Conservation (phyloP, 257 asterid species). For the Knoxia roxburghii region DNA sequence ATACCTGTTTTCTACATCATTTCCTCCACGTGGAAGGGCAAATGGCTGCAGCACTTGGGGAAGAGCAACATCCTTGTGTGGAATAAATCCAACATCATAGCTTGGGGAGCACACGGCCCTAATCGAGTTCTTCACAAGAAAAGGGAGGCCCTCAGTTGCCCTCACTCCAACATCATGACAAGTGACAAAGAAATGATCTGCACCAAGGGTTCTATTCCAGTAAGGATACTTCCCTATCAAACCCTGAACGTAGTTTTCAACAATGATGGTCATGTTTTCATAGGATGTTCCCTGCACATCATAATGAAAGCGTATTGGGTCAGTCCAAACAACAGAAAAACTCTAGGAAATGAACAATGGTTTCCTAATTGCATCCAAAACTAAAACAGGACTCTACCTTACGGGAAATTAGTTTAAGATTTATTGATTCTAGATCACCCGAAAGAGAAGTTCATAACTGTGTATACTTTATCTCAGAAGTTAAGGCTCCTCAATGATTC, state of each 20-base stretch:
- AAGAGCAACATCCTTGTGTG: conserved; percentile 96
- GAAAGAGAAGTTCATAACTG: too few species aligned
- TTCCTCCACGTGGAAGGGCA: conserved; percentile 98
- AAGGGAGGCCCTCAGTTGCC: conserved; percentile 95
- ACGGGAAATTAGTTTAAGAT: not conserved
- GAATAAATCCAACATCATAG: conserved; percentile 96
- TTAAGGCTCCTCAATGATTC: too few species aligned
- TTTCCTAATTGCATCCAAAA: not conserved
- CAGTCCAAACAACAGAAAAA: not conserved
- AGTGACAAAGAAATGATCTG: conserved; percentile 95
- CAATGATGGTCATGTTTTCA: conserved; percentile 90
- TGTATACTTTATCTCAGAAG: too few species aligned
- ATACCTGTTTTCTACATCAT: conserved; percentile 86
- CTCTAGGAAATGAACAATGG: not conserved
- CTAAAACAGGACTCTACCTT: too few species aligned
- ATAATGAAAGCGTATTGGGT: conserved; percentile 6
- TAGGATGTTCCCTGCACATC: conserved; percentile 85
- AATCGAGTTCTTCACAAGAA: conserved; percentile 89
- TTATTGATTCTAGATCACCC: too few species aligned
- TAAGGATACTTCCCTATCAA: conserved; percentile 74
- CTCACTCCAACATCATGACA: conserved; percentile 99
- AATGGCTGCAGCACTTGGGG: conserved; percentile 98
- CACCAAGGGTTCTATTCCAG: conserved; percentile 97
- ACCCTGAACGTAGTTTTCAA: conserved; percentile 74
- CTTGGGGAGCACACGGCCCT: conserved; percentile 99